Conservation (phyloP, 177 flowering plant genomes). For the Vitis hybrid region DNA sequence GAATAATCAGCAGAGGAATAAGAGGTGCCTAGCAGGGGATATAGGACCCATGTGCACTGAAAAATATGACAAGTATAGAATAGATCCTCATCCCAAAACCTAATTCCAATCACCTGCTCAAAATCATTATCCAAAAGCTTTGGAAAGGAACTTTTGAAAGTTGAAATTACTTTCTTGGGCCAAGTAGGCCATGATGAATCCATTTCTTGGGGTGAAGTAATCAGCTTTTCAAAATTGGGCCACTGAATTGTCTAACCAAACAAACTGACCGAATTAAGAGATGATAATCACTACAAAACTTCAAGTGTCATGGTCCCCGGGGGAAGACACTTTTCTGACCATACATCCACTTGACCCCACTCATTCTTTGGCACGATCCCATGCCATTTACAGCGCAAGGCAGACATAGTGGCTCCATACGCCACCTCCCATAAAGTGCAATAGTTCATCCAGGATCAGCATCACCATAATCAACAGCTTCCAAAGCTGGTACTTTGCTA, state of each 20-base stretch:
- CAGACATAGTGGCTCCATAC: no score
- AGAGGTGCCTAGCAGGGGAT: constrained; percentile 41
- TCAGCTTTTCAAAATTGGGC: constrained; percentile 22
- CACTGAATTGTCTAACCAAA: constrained; percentile 21
- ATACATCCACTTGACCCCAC: no score
- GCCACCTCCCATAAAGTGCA: no score
- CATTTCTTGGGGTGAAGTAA: constrained; percentile 25
- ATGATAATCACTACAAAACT: constrained; percentile 5
- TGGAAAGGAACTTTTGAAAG: constrained; percentile 18
- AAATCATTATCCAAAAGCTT: constrained; percentile 23
- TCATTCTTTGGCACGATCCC: no score
- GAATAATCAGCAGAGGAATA: constrained; percentile 41
- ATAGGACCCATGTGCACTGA: constrained; percentile 23
- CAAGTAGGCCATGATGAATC: constrained; percentile 16
- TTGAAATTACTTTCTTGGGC: constrained; percentile 16
- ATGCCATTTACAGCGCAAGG: no score
- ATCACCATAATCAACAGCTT: no score
- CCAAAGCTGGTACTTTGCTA: no score
- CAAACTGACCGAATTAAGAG: constrained; percentile 26
- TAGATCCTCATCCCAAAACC: constrained; percentile 28
- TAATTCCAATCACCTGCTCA: constrained; percentile 19
- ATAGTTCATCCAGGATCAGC: no score
- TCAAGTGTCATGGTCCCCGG: constrained; percentile 16
- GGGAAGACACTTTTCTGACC: no score
- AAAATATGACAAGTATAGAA: constrained; percentile 19